These are phyloP conservation scores for Bipolaris zeicola DNA, from an alignment of 2,329 filamentous ascomycete genomes.

Conservation along the genomic window DNA sequence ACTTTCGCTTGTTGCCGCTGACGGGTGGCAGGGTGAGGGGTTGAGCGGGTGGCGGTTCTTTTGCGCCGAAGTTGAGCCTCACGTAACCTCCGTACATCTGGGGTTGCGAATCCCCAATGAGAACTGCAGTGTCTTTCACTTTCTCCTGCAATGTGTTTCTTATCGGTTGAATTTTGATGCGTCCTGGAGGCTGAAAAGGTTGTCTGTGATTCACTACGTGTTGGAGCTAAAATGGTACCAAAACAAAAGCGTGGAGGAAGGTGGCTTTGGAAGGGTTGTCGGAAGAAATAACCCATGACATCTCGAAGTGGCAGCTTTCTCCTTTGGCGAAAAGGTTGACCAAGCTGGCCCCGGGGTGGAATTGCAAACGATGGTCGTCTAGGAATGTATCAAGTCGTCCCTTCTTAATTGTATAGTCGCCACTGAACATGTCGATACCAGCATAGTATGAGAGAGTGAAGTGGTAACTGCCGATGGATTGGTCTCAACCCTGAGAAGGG, in stretches of 20 bases:
- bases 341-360: background rate
- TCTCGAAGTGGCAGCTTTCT: background rate
- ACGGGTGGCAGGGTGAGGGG: constrained; percentile 8
- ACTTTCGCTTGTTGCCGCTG: constrained; percentile 12
- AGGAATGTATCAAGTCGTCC: background rate
- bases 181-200: background rate
- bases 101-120: background rate
- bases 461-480: background rate
- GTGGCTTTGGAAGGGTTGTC: no score
- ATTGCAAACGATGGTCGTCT: background rate
- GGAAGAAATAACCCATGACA: no score
- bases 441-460: no score
- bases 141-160: background rate
- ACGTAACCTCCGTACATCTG: background rate
- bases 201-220: background rate
- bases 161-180: background rate
- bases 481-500: background rate
- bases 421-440: background rate
- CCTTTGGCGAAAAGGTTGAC: background rate
- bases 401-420: background rate
- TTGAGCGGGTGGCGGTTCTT: constrained; percentile 4
- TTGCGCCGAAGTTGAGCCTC: constrained; percentile 1
- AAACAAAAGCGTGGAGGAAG: no score
- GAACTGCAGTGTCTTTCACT: background rate
- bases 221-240: background rate